Evolutionary conservation across 2,329 filamentous ascomycete species (phyloP), one percentile per base, ranked within the genome.

Genomic region (Diplodia sapinea): DNA sequence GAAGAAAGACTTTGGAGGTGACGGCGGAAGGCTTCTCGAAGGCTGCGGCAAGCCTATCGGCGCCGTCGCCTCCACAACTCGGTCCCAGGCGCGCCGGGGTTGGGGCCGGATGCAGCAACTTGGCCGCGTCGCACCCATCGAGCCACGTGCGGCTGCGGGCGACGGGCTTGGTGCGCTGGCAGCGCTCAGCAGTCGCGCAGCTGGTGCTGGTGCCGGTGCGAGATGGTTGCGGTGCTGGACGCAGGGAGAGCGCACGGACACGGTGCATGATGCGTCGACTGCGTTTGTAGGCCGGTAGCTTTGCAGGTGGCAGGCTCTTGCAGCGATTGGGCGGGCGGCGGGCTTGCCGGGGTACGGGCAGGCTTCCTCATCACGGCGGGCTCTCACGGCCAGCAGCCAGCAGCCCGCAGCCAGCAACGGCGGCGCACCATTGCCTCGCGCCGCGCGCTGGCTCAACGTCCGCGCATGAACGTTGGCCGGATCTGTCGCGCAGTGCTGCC

Each of bases 131-230:
- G 12, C 11, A 11, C 29, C 43, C 29, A 43, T 43, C 11, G 29
- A 12, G 59, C 59, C 59, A 63, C 59, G 59, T 63, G 59, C 59
- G 57, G 56, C 26, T 50, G 26, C 57, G 57, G 4, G 26, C 52
- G 29, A 33, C 40, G 38, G 36, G 2, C 23, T 3, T 52, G 50
- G 50, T 52, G 50, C 11, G 50, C 50, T 52, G 50, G 50, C 20
- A 13, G 52, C 17, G 52, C 8, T 36, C 9, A 11, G 36, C 36
- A 38, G 36, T n/a, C 33, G 54, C 26, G 26, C 3, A 26, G 26
- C 26, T 26, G 26, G 26, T 3, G 26, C 11, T 17, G 52, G 17
- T 15, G 20, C 20, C 36, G 29, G 55, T 7, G 20, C 8, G 55
- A 8, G 23, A 17, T 31, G 52, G 23, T n/a, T 33, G 31, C 31